phyloP scores from a whole-genome alignment of 306 rosid species.

The Cicer arietinum region DNA sequence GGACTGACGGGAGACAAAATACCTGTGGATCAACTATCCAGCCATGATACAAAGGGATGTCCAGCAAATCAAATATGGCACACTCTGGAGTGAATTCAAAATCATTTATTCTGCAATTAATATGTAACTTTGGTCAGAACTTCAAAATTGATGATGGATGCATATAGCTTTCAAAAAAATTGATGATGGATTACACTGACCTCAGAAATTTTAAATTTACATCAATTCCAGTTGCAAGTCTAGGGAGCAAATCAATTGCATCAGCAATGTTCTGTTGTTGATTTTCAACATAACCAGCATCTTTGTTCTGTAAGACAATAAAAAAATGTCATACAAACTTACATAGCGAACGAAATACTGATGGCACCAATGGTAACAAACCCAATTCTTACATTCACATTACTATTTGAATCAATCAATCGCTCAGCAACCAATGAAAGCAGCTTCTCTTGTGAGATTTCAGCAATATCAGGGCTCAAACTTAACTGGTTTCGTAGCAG shows the following conservation, averaged over 20 bases:
- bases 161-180: constrained; percentile 29
- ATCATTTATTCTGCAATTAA: constrained; percentile 79
- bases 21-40: constrained; percentile 99
- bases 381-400: constrained; percentile 66
- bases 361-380: constrained; percentile 28
- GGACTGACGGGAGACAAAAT: constrained; percentile 40
- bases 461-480: constrained; percentile 79
- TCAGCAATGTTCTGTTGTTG: constrained; percentile 96
- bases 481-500: constrained; percentile 77
- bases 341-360: constrained; percentile 28
- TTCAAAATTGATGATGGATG: constrained; percentile 36
- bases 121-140: constrained; percentile 43
- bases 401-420: constrained; percentile 86
- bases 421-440: constrained; percentile 91
- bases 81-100: constrained; percentile 98
- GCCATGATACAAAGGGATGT: constrained; percentile 96
- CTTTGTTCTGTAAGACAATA: constrained; percentile 70
- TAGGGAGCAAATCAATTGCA: constrained; percentile 96
- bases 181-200: constrained; percentile 55
- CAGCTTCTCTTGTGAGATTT: constrained; percentile 94
- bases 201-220: constrained; percentile 91
- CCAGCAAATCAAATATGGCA: constrained; percentile 97
- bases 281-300: constrained; percentile 83
- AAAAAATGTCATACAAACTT: constrained; percentile 39
- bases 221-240: constrained; percentile 98